Evolutionary conservation across 2,329 filamentous ascomycete genomes (phyloP), one percentile per base, ranked within the genome.

Genomic region (Aspergillus carbonarius): DNA sequence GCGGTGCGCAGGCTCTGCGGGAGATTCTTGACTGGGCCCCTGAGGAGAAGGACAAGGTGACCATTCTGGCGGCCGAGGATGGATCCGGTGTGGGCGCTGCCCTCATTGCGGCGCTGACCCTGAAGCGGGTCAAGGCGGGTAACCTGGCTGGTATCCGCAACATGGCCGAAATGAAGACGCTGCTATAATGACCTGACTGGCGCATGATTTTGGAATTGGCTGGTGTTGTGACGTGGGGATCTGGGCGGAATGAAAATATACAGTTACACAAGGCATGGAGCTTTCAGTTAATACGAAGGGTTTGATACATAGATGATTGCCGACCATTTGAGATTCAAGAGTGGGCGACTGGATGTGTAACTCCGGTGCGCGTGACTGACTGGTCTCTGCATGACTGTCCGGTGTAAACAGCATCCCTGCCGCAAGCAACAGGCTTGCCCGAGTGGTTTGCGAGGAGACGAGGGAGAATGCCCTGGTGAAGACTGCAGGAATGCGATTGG

Each of bases 11-110:
- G 74, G 95, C 95, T 27, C 85, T 99, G 54, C 88, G 91, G 56
- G 95, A 99, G 82, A 97, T 99, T 65, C 86, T 99, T 37, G 93
- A 96, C 81, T 98, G 93, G 93, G 86, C 90, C 2, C 86, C 84
- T 56, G 90, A 91, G 79, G 88, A 88, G 75, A 89, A 92, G 74
- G 92, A 98, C 70, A 93, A 92, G 7, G 84, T 99, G 55, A 88
- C 93, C 79, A 87, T 98, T 66, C 77, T 93, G 65, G 89, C 92
- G 48, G 93, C 95, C 61, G 95, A 99, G 79, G 95, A 99, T 74
- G 95, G 95, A 64, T 93, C 89, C 65, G 95, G 93, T 84, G 95
- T 98, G n/a, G 93, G 93, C 66, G 95, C 93, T 46, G 95, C 95
- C 4, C 80, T 99, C 61, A 98, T 99, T 81, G 95, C 95, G 7